Evolutionary conservation across 164 flowering plant species (phyloP), one percentile per base, ranked within the genome.

Genomic region (Saururus chinensis): DNA sequence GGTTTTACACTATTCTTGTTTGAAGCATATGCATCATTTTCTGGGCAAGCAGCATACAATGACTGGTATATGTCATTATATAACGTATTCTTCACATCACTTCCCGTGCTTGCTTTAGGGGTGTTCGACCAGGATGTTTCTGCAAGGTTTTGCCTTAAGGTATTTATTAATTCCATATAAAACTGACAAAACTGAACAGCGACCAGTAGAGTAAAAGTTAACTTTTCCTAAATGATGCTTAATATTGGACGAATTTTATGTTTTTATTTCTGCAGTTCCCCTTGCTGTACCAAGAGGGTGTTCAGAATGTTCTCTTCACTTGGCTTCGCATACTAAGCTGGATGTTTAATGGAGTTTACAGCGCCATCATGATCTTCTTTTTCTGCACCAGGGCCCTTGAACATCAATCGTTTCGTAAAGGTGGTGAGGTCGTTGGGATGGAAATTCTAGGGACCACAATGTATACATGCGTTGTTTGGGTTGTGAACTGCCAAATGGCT

Each of bases 81-180:
- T 59, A 95, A 84, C 64, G 87, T 95, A 25, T 80, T 89, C 79
- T 95, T 95, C 75, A 81, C 97, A 12, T 88, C 97, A 57, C 82
- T 89, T 73, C 93, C 99, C 0, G 93, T 79, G 59, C 70, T 85
- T 62, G 88, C 96, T 21, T 25, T 91, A 74, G 99, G 97, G 13
- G 88, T 90, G 41, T 84, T 91, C 62, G 99, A 93, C 70, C 99
- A 95, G 68, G 99, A 91, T 74, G 96, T 91, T 60, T 85, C 99
- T 16, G 84, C 97, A 23, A 70, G 82, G 53, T 75, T 68, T 56
- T 88, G 96, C 75, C 84, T 87, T 60, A 82, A 89, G 92, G 97
- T 89, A 82, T 45, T 8, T 30, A 6, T 30, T 30, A 30, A 30
- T 30, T 30, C 37, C 37, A 30, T 30, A 30, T 30, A 6, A 2